Evolutionary conservation across 129 eudicot species (phyloP).

Genomic region (Flaveria sonorensis): DNA sequence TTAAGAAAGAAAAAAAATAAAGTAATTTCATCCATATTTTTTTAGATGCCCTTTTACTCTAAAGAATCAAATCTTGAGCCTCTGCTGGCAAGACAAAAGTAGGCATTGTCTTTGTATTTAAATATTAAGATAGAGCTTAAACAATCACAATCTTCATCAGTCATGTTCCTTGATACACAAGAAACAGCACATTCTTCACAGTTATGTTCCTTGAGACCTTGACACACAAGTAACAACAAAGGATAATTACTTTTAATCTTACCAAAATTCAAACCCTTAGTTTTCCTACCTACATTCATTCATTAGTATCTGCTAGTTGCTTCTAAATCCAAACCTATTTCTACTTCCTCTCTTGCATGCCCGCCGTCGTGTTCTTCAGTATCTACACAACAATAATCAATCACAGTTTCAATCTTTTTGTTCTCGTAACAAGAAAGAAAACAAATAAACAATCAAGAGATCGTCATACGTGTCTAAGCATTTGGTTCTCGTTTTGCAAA

Average conservation of each 20-base stretch:
- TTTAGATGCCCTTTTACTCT: too few relatives aligned
- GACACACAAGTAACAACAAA: background rate
- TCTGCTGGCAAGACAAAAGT: background rate
- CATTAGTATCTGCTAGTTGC: constrained; percentile 1
- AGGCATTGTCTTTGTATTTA: background rate
- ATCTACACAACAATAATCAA: constrained; percentile 47
- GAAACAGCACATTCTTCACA: background rate
- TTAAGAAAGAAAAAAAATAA: too few relatives aligned
- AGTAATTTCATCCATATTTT: too few relatives aligned
- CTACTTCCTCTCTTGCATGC: constrained; percentile 62
- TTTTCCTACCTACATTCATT: constrained; percentile 2
- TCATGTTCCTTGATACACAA: background rate
- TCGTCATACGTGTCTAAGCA: constrained; percentile 86
- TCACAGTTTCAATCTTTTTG: background rate
- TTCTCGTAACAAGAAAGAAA: background rate
- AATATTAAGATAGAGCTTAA: background rate
- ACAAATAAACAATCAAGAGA: background rate
- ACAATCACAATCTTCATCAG: background rate
- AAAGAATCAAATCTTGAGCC: background rate
- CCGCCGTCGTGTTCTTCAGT: constrained; percentile 80
- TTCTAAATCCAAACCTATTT: constrained; percentile 40
- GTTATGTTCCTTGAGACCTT: background rate
- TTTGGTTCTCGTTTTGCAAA: constrained; percentile 90
- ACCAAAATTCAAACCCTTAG: background rate
- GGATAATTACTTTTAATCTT: background rate